Base-by-base conservation (phyloP, 2,329 filamentous ascomycete species). In the Talaromyces verruculosus region DNA sequence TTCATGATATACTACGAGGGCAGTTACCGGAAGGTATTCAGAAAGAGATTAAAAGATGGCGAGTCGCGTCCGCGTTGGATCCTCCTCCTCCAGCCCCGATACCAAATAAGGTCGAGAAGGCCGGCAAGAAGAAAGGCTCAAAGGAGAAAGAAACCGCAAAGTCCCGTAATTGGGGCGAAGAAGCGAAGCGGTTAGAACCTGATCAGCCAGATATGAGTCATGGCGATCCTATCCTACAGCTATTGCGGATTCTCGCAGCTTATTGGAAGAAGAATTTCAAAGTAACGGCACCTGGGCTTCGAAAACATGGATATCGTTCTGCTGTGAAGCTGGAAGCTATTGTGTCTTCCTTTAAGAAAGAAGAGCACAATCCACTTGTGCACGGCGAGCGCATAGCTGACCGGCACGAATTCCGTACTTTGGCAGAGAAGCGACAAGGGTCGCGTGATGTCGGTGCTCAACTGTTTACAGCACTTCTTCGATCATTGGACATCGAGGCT, bases 241-340 rank as follows among this genome's bases (percentile, higher is more conserved):
- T 98, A 3, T 83, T 98, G 72, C 90, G 90, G 72, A 83, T 87
- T 3, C 79, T 99, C n/a, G 84, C 89, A 10, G 85, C 88, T 1
- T 97, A 92, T 83, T 99, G 95, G 95, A 93, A 89, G 75, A 90
- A 93, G 72, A 85, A 89, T 39, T 99, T 96, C 76, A 85, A 83
- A 1, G 84, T 95, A 51, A 92, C 88, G 0, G 85, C 89, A 0
- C 92, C 93, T 0, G 92, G 91, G 0, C 74, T 98, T 25, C 86
- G 93, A n/a, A 99, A 98, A 79, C 85, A 87, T 74, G 95, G 95
- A 0, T 98, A 98, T 75, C 90, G 94, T 81, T 84, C 90, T 0
- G 84, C 92, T n/a, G 84, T 89, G 71, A 84, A 87, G 28, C 80
- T 97, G 1, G 89, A 92, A 70, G 85, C 88, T n/a, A 83, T 95